Conservation (phyloP, 164 flowering plant genomes). For the Liriodendron chinense region DNA sequence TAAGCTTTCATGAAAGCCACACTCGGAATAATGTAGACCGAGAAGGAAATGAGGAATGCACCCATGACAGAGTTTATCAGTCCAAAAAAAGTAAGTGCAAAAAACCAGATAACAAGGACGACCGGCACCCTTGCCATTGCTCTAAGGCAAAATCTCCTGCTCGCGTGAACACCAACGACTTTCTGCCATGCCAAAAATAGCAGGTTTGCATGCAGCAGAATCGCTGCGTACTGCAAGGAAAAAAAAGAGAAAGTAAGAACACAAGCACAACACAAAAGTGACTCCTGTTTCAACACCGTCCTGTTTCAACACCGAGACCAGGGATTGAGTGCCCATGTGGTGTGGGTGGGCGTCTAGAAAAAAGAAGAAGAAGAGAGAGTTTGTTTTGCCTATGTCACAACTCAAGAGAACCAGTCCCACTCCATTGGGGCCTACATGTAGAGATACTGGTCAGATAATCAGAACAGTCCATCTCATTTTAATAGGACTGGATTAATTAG, state of each 20-base stretch:
- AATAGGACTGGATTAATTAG: too few species aligned
- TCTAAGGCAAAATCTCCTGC: constrained; percentile 1
- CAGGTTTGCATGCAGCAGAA: constrained; percentile 9
- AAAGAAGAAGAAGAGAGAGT: too few species aligned
- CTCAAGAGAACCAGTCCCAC: background rate
- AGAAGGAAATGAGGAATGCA: constrained; percentile 13
- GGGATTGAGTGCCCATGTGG: too few species aligned
- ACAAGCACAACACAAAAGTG: background rate
- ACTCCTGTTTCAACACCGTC: too few species aligned
- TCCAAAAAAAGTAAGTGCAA: constrained; percentile 15
- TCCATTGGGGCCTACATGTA: background rate
- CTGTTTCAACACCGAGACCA: too few species aligned
- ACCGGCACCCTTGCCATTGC: constrained; percentile 13
- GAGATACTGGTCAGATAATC: too few species aligned
- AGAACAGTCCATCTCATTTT: too few species aligned
- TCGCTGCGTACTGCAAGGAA: constrained; percentile 9
- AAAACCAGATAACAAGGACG: constrained; percentile 11
- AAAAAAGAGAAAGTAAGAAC: background rate
- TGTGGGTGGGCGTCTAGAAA: too few species aligned
- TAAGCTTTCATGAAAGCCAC: constrained; percentile 10
- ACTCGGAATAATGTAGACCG: constrained; percentile 15
- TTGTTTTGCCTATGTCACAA: background rate
- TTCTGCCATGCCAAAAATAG: constrained; percentile 15
- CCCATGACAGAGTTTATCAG: constrained; percentile 16
- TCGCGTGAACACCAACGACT: constrained; percentile 2